Evolutionary conservation across 371 early-diverging fungal species (phyloP).

Genomic region (Coemansia sp.): DNA sequence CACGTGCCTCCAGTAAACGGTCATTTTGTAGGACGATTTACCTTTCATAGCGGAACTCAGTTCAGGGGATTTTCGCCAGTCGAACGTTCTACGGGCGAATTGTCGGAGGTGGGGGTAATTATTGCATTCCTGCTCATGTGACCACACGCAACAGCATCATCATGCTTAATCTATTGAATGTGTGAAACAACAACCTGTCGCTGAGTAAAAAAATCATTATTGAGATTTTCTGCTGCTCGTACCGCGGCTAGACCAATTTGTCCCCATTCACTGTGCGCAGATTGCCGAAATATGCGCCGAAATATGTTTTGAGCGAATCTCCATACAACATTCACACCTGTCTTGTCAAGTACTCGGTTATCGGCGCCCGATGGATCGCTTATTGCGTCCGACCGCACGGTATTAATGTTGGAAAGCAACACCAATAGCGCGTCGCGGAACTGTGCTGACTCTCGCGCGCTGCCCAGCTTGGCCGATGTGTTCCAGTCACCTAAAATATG

Average conservation of each 20-base stretch:
- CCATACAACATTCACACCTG: conserved; percentile 20
- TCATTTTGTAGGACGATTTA: conserved; percentile 2
- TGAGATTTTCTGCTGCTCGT: background rate
- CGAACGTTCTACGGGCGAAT: background rate
- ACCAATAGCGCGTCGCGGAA: conserved; percentile 30
- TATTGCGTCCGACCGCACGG: conserved; percentile 22
- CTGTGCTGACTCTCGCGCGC: conserved; percentile 12
- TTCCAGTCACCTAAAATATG: conserved; percentile 23
- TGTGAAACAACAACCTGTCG: no score
- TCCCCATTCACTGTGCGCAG: no score
- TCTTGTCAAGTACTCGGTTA: conserved; percentile 26
- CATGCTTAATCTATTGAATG: no score
- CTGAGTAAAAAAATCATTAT: background rate
- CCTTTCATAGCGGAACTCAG: background rate
- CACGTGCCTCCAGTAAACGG: conserved; percentile 5
- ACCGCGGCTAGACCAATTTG: no score
- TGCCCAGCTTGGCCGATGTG: conserved; percentile 21
- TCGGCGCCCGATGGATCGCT: conserved; percentile 22
- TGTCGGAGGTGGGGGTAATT: conserved; percentile 1
- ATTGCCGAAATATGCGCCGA: conserved; percentile 11
- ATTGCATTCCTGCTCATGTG: background rate
- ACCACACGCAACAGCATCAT: background rate
- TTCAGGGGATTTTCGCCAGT: no score
- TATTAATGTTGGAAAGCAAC: conserved; percentile 17
- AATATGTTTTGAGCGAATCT: conserved; percentile 17